Conservation (phyloP, 1,139 yeast genomes). For the Geotrichum bryndzae region DNA sequence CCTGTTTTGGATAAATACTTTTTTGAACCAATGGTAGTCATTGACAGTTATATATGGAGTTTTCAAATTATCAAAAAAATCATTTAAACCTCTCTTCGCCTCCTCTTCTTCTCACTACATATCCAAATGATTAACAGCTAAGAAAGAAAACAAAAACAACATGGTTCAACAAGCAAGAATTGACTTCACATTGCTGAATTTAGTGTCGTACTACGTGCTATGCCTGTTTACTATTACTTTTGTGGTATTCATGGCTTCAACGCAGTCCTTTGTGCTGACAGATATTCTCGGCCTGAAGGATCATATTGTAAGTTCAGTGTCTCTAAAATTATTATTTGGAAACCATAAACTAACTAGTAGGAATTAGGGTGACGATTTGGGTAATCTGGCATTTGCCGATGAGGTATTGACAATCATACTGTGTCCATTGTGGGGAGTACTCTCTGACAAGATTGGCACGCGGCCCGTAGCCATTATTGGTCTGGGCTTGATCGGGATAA, state of each 20-base stretch:
- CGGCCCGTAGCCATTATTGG: slow-evolving; percentile 48
- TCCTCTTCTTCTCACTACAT: neutral
- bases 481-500: slow-evolving; percentile 43
- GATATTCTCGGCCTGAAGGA: slow-evolving; percentile 47
- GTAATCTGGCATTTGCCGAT: slow-evolving; percentile 57
- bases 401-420: slow-evolving; percentile 49
- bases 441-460: slow-evolving; percentile 60
- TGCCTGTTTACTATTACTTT: slow-evolving; percentile 53
- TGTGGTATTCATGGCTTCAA: slow-evolving; percentile 60
- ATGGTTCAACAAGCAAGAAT: slow-evolving; percentile 8
- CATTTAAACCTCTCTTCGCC: neutral
- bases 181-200: slow-evolving; percentile 19
- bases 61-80: neutral
- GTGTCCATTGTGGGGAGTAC: slow-evolving; percentile 61
- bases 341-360: neutral
- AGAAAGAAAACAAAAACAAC: neutral
- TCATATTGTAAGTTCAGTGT: slow-evolving; percentile 34
- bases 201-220: slow-evolving; percentile 28
- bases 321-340: neutral
- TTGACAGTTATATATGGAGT: neutral
- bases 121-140: neutral
- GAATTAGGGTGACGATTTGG: slow-evolving; percentile 47
- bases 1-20: neutral
- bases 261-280: slow-evolving; percentile 61
- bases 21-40: neutral